Base-by-base conservation (phyloP, 164 flowering plant genomes). In the Saururus chinensis region DNA sequence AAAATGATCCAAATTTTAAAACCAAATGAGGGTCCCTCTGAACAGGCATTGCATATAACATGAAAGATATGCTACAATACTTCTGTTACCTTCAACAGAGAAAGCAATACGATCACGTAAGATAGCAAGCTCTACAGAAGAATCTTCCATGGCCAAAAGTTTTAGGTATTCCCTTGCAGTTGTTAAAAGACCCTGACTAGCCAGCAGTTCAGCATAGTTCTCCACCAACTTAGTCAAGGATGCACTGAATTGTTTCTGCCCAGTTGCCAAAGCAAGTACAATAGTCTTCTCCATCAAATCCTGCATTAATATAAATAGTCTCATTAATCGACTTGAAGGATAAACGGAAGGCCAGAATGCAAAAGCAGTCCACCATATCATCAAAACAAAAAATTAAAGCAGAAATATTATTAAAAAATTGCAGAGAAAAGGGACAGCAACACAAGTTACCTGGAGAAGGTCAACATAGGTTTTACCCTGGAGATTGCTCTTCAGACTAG, bases 241-340 rank as follows among this genome's bases (percentile, higher is more conserved):
- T 63, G 87, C 80, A 69, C 97, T 89, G 62, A 89, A 88, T 63
- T 66, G 76, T 68, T 88, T 92, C 70, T 89, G 95, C 51, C 92
- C 96, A 68, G 85, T 80, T 53, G 96, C 97, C 76, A 89, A 73
- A 57, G 92, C 96, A 70, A 95, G 82, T 57, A 91, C 87, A 53
- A 91, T 82, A 41, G 96, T 91, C 80, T 95, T 95, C 70, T 95
- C 99, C 99, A 95, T 89, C 60, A 95, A 77, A 71, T 89, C 99
- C 99, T 93, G 59, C 51, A 64, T 17, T 9, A 2, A 55, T 49
- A 64, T 11, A 53, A 6, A 21, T 11, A 10, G 35, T 17, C 58
- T 9, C 19, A 17, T 53, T 8, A 53, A 53, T 20, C 37, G 13
- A 45, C 49, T 55, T 24, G 23, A n/a, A 55, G n/a, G 35, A 23